Base-by-base conservation (phyloP, 345 rosid species). In the Melastoma malabathricum region DNA sequence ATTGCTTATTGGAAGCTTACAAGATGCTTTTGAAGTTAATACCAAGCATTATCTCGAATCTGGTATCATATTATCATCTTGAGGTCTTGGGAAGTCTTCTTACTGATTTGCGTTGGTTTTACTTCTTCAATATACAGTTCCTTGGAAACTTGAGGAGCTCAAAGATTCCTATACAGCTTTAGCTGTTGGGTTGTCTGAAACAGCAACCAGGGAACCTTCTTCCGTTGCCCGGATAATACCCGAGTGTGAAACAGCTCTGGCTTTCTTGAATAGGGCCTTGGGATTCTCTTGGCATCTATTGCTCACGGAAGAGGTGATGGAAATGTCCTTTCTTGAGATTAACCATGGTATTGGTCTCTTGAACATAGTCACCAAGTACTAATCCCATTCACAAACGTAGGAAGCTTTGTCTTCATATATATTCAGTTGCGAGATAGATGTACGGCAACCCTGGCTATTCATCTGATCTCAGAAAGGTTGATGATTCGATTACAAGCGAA, bases 91-190 rank as follows among this genome's bases (percentile, higher is more conserved):
- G 41, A 34, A 34, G 41, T 34, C 12, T 9, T 34, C 41, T 34
- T 34, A 9, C 41, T 34, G 12, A 34, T 34, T 9, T 12, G 12
- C 12, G 12, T 12, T 34, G 41, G 25, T 15, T 45, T 47, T 38
- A 3, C 47, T 61, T 34, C 18, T 18, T 61, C 59, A 39, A 54
- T 4, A 58, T 65, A 72, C 84, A 93, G 99, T 85, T 93, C 56
- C 73, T 88, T 48, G 84, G 97, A 50, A 93, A 88, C 73, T 66
- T 85, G 83, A 93, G 90, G 81, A 93, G 85, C 69, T 93, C 27
- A 78, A 97, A 71, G 97, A 88, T 57, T 88, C 99, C 1, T 76
- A 85, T 69, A 83, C 99, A 48, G 95, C 99, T 55, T 94, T 93
- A 52, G 77, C 90, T 10, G 68, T 85, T 39, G 97, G 97, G 58